A percentile compares a stretch with the other conserved stretches of the same genome.
phyloP scores from a whole-genome alignment of 2,329 filamentous ascomycete species.

The Aspergillus awamori region DNA sequence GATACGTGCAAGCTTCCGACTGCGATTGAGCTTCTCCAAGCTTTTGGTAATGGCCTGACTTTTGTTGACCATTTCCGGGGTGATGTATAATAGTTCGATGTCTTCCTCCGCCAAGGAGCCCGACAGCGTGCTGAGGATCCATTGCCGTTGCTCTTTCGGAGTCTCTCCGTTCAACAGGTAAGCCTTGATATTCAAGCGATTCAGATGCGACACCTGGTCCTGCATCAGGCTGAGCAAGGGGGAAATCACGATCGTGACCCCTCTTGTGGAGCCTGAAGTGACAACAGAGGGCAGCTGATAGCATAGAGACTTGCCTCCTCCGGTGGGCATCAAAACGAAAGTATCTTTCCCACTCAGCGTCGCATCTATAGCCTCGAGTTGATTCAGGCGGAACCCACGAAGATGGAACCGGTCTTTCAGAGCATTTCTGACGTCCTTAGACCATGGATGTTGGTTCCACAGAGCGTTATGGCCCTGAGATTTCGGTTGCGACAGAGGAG shows the following conservation, averaged over 20 bases:
- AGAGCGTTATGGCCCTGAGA: conserved; percentile 34
- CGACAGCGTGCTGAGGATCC: conserved; percentile 67
- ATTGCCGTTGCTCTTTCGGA: conserved; percentile 61
- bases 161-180: conserved; percentile 80
- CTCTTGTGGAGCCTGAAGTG: conserved; percentile 73
- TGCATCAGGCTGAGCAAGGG: conserved; percentile 95
- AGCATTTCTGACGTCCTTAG: conserved; percentile 76
- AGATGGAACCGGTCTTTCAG: conserved; percentile 83
- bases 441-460: conserved; percentile 75
- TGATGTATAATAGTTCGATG: conserved; percentile 89
- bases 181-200: conserved; percentile 74
- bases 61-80: conserved; percentile 93
- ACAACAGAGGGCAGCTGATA: conserved; percentile 93
- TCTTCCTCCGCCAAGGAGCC: conserved; percentile 70
- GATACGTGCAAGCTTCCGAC: conserved; percentile 77
- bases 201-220: conserved; percentile 87
- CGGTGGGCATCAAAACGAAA: conserved; percentile 97
- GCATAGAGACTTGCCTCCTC: conserved; percentile 93
- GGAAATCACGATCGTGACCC: conserved; percentile 92
- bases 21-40: conserved; percentile 69
- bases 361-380: conserved; percentile 93
- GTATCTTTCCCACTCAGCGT: conserved; percentile 84
- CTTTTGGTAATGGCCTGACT: conserved; percentile 68
- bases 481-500: conserved; percentile 36
- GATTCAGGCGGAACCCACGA: conserved; percentile 83